Conservation (phyloP, 768 basidiomycete genomes). For the Candolleomyces efflorescens region DNA sequence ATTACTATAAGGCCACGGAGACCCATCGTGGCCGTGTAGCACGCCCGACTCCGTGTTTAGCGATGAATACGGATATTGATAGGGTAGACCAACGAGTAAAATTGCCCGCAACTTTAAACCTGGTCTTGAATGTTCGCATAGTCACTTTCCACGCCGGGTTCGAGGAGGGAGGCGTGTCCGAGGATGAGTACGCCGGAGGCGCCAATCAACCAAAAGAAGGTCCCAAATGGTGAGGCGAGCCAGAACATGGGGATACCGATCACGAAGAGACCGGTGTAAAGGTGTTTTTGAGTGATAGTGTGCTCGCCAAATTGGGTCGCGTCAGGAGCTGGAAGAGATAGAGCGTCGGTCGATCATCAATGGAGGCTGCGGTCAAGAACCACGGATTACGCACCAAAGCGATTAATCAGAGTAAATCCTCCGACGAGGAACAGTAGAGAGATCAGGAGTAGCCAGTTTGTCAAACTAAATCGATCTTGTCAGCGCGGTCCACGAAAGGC, state of each 20-base stretch:
- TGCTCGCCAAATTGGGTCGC: constrained; percentile 80
- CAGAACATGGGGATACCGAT: constrained; percentile 89
- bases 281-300: constrained; percentile 81
- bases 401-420: constrained; percentile 87
- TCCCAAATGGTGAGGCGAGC: constrained; percentile 68
- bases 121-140: constrained; percentile 75
- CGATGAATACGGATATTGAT: background rate
- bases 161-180: constrained; percentile 82
- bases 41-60: background rate
- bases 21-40: background rate
- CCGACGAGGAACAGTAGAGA: constrained; percentile 86
- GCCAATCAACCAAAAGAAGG: constrained; percentile 94
- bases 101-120: constrained; percentile 36
- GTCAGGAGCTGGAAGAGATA: constrained; percentile 58
- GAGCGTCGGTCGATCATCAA: background rate
- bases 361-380: background rate
- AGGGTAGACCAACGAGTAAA: background rate
- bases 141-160: constrained; percentile 94
- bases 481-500: background rate
- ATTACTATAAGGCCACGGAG: background rate
- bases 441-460: constrained; percentile 77
- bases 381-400: constrained; percentile 59
- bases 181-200: constrained; percentile 82
- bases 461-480: constrained; percentile 47
- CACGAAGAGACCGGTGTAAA: constrained; percentile 87